Conservation (phyloP, 2,329 filamentous ascomycete species). For the Paraphoma sp. region DNA sequence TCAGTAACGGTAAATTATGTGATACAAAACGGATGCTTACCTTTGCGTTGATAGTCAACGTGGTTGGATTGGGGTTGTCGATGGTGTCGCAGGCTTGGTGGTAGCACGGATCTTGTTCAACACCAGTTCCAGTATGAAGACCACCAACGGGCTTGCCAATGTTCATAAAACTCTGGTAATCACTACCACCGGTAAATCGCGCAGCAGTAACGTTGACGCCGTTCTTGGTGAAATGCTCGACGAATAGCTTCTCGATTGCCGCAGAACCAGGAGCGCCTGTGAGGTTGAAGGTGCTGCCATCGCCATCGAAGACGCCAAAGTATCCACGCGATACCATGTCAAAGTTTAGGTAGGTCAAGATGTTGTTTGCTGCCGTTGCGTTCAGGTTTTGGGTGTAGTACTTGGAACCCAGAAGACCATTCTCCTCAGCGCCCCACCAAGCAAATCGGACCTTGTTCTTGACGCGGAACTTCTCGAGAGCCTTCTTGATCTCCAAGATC, state of each 20-base stretch:
- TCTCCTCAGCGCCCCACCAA: conserved; percentile 52
- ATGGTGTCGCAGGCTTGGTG: conserved; percentile 49
- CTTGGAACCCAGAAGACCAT: conserved; percentile 47
- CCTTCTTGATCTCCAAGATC: conserved; percentile 47
- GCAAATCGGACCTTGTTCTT: conserved; percentile 52
- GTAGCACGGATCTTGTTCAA: conserved; percentile 50
- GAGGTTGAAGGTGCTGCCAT: conserved; percentile 44
- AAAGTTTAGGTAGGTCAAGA: conserved; percentile 52
- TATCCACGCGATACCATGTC: conserved; percentile 51
- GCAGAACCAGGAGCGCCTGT: conserved; percentile 43
- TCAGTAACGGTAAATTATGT: conserved; percentile 6
- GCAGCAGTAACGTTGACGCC: conserved; percentile 46
- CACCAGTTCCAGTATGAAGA: conserved; percentile 49
- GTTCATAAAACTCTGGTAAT: conserved; percentile 51
- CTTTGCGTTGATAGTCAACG: conserved; percentile 47
- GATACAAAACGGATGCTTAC: conserved; percentile 28
- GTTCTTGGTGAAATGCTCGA: conserved; percentile 43
- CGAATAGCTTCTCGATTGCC: conserved; percentile 45
- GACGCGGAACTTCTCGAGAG: conserved; percentile 46
- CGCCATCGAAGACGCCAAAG: conserved; percentile 49
- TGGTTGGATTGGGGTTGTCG: conserved; percentile 46
- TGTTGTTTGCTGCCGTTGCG: conserved; percentile 40
- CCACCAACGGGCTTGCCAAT: conserved; percentile 50
- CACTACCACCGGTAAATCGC: conserved; percentile 48
- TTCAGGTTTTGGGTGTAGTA: conserved; percentile 47